These are phyloP conservation scores for Cavenderia fasciculata DNA, from an alignment of 78 protist species.

Conservation along the genomic window DNA sequence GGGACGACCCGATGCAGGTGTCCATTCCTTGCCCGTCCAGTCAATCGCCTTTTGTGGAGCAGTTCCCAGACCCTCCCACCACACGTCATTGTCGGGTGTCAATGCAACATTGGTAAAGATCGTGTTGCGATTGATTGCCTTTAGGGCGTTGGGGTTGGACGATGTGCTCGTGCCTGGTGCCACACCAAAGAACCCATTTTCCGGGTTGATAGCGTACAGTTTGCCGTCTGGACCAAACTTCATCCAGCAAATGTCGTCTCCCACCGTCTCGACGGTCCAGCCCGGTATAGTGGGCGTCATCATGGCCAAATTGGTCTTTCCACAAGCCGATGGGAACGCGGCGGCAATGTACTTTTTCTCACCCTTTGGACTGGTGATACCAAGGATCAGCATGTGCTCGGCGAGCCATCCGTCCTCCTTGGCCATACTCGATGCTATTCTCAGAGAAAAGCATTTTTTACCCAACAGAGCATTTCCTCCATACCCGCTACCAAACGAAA, in stretches of 20 bases:
- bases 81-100: conserved; percentile 92
- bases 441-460: conserved; percentile 95
- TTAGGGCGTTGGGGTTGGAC: conserved; percentile 89
- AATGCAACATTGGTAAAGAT: conserved; percentile 93
- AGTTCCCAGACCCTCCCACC: conserved; percentile 94
- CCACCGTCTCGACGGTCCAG: conserved; percentile 88
- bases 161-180: conserved; percentile 93
- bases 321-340: conserved; percentile 97
- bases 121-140: conserved; percentile 74
- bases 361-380: conserved; percentile 82
- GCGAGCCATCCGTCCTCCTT: conserved; percentile 94
- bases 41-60: conserved; percentile 34
- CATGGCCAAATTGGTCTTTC: conserved; percentile 97
- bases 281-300: conserved; percentile 80
- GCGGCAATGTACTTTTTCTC: conserved; percentile 90
- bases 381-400: conserved; percentile 95
- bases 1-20: conserved; percentile 61
- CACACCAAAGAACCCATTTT: conserved; percentile 96
- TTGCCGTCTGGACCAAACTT: conserved; percentile 75
- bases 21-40: conserved; percentile 87
- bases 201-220: conserved; percentile 94
- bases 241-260: conserved; percentile 97
- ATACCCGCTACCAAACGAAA: conserved; percentile 90
- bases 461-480: conserved; percentile 97
- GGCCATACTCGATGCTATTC: conserved; percentile 92